phyloP scores from a whole-genome alignment of 805 yeast genomes.

The Cyberlindnera mycetangii region DNA sequence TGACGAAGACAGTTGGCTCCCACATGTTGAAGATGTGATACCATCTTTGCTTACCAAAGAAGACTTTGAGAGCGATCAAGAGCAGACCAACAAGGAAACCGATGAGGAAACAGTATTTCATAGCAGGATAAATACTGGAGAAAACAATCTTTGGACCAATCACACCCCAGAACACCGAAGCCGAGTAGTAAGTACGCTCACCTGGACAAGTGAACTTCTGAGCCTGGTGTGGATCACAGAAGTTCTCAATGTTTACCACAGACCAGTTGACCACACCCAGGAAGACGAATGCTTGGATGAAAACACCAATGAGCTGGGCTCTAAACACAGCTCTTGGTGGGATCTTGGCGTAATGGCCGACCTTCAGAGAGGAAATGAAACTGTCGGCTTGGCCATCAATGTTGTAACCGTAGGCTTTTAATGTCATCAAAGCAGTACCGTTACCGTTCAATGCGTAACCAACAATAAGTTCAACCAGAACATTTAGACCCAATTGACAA shows the following conservation, averaged over 20 bases:
- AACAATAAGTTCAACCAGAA: slow-evolving; percentile 52
- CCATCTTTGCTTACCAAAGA: slow-evolving; percentile 19
- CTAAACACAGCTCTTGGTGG: slow-evolving; percentile 60
- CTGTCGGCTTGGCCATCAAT: slow-evolving; percentile 63
- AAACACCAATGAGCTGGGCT: slow-evolving; percentile 36
- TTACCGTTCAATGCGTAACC: slow-evolving; percentile 52
- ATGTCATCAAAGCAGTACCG: slow-evolving; percentile 49
- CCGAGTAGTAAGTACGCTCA: slow-evolving; percentile 39
- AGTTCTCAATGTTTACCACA: slow-evolving; percentile 31
- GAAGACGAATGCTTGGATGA: slow-evolving; percentile 29
- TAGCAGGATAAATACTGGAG: slow-evolving; percentile 54
- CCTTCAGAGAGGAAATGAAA: slow-evolving; percentile 45
- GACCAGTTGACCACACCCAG: slow-evolving; percentile 36
- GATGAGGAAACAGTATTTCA: slow-evolving; percentile 62
- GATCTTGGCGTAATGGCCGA: slow-evolving; percentile 50
- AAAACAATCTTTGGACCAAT: slow-evolving; percentile 56
- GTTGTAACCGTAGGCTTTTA: slow-evolving; percentile 54
- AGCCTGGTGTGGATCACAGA: slow-evolving; percentile 34
- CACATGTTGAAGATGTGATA: slow-evolving; percentile 19
- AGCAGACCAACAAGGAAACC: slow-evolving; percentile 41
- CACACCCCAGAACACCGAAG: slow-evolving; percentile 48
- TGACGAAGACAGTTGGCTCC: slow-evolving; percentile 50
- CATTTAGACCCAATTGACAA: slow-evolving; percentile 45
- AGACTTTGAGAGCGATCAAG: slow-evolving; percentile 29
- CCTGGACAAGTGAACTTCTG: slow-evolving; percentile 41